phyloP scores from a whole-genome alignment of 441 rosid genomes.

The Theobroma grandiflorum region DNA sequence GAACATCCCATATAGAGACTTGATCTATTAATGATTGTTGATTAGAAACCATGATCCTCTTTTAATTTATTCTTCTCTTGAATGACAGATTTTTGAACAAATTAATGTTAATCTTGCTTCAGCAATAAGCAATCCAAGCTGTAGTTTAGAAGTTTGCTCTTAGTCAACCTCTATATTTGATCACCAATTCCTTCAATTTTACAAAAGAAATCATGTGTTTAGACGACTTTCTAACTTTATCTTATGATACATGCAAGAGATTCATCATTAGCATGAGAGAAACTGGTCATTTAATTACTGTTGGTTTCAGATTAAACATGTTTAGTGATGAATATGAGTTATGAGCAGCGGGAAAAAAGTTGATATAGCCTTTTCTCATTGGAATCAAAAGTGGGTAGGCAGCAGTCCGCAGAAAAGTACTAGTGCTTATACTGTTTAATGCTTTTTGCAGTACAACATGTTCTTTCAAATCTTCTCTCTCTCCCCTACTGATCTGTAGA shows the following conservation, averaged over 20 bases:
- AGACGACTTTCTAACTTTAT: no score
- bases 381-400: slow-evolving; percentile 20
- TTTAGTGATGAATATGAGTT: not conserved
- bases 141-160: not conserved
- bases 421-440: not conserved
- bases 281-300: not conserved
- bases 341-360: not conserved
- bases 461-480: not conserved
- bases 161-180: not conserved
- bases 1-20: slow-evolving; percentile 38
- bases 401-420: not conserved
- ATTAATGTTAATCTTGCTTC: not conserved
- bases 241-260: not conserved
- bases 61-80: not conserved
- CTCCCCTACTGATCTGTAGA: not conserved
- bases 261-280: slow-evolving; percentile 19
- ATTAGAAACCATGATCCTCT: not conserved
- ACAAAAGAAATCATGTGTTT: not conserved
- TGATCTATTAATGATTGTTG: slow-evolving; percentile 47
- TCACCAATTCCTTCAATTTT: not conserved
- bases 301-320: slow-evolving; percentile 11
- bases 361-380: not conserved
- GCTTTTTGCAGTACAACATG: not conserved
- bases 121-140: not conserved
- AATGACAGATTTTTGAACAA: not conserved